Evolutionary conservation across 164 flowering plant genomes (phyloP), one percentile per base, ranked within the genome.

Genomic region (Liquidambar formosana): DNA sequence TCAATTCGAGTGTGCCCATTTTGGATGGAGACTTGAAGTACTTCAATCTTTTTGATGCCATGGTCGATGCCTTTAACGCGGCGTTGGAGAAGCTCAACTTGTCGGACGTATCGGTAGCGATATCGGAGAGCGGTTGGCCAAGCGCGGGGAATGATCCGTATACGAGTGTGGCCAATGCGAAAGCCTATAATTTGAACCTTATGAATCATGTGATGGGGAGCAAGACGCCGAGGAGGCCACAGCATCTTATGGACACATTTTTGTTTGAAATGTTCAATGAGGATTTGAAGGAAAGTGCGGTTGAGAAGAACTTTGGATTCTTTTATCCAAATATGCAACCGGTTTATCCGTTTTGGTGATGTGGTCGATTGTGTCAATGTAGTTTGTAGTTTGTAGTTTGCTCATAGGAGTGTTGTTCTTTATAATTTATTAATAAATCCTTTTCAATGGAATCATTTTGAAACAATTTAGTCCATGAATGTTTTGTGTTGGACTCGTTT

Each of bases 101-200:
- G 8, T 6, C 60, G 6, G 25, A 56, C 16, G 71, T 78, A 1
- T 8, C 11, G 3, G 28, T 77, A 13, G 74, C 22, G 10, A 59
- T 75, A n/a, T 59, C 79, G 0, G 82, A 82, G 70, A 77, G 51
- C 4, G 77, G 81, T 6, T 82, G 81, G 82, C 85, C 82, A 2
- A 53, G 62, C 18, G 75, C 72, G 0, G 81, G 81, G 15, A 75
- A 77, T 63, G 71, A 21, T 4, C 46, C 52, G 13, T 21, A 25
- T n/a, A 48, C 83, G 10, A 77, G 63, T 3, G 21, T 65, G 2
- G 64, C 6, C 0, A 61, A 68, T 38, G 82, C 82, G 0, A 19
- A 5, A 46, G 23, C 57, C 0, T 79, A 79, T 23, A 75, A 72
- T 12, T 9, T 22, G 5, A 79, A 75, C 22, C 62, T 79, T 8